Base-by-base conservation (phyloP, 176 grass and related monocot genomes). In the Phyllostachys edulis region DNA sequence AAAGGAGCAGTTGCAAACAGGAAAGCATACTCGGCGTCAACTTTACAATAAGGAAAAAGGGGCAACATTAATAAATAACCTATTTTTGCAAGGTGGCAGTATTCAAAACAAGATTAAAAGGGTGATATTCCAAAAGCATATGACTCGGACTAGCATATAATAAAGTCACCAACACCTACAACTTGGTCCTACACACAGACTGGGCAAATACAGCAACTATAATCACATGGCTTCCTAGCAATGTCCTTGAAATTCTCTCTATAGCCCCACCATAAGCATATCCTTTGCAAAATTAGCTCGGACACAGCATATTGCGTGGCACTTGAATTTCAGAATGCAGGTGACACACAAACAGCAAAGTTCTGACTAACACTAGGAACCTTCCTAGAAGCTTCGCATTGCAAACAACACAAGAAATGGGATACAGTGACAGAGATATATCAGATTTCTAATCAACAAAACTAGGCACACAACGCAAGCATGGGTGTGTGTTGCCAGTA, bases 131-230 rank as follows among this genome's bases (percentile, higher is more conserved):
- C 38, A 81, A 50, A 47, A 82, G 71, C 71, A 62, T 71, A 7
- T 52, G 63, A 77, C n/a, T 82, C 15, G 6, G 52, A 63, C 21
- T 52, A 62, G 78, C 51, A 87, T 57, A 76, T 60, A 20, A 61
- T 49, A 47, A 82, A 66, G 63, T 56, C 21, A 60, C 32, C 29
- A 84, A 66, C 9, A 82, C 0, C 39, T 50, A 68, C 32, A 70
- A 9, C n/a, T 64, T 71, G 65, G 65, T 45, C 34, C 46, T 45
- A 32, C 42, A 34, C 47, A 89, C 3, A 71, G 49, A 74, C 9
- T 41, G 17, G 4, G 10, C 4, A 74, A 77, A 54, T 21, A 44
- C 18, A 9, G 40, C n/a, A 44, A n/a, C 14, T 17, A 49, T 39
- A 17, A 24, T 49, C 84, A 80, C 40, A 87, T 77, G 42, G 32